Evolutionary conservation across 257 asterid genomes (phyloP).

Genomic region (Salvia rosmarinus): DNA sequence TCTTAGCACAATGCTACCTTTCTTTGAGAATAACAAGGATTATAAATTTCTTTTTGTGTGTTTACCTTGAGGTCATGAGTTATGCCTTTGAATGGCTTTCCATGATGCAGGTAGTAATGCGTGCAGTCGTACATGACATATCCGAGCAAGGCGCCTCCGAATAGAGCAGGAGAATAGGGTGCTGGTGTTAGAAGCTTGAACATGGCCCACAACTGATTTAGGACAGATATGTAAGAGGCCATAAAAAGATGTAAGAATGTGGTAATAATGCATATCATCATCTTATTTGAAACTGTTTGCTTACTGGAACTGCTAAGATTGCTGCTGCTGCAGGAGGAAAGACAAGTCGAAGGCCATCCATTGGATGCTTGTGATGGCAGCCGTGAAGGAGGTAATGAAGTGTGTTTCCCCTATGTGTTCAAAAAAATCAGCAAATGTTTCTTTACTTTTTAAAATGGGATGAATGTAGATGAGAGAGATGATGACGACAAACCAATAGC

Average conservation of each 20-base stretch:
- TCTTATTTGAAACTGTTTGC: slow-evolving; percentile 1
- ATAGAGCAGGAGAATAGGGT: slow-evolving; percentile 51
- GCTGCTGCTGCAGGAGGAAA: slow-evolving; percentile 62
- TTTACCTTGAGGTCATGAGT: slow-evolving; percentile 67
- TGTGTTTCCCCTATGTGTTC: slow-evolving; percentile 54
- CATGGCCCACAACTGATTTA: slow-evolving; percentile 58
- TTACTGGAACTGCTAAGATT: slow-evolving; percentile 45
- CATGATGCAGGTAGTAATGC: slow-evolving; percentile 81
- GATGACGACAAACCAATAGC: slow-evolving; percentile 50
- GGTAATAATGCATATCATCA: not conserved
- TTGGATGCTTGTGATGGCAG: slow-evolving; percentile 74
- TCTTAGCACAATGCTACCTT: not conserved
- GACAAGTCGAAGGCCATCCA: slow-evolving; percentile 63
- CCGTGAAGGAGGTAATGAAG: slow-evolving; percentile 63
- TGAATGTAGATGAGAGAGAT: slow-evolving; percentile 23
- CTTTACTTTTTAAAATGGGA: no score
- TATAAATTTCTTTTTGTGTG: not conserved
- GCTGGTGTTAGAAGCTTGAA: slow-evolving; percentile 54
- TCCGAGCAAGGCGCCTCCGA: slow-evolving; percentile 76
- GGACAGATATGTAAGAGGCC: slow-evolving; percentile 7
- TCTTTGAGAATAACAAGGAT: not conserved
- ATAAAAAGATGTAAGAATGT: not conserved
- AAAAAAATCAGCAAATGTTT: slow-evolving; percentile 14
- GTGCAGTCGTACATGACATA: slow-evolving; percentile 78
- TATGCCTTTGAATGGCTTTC: slow-evolving; percentile 61